Conservation (phyloP, 2,329 filamentous ascomycete genomes). For the Phialophora tarda region DNA sequence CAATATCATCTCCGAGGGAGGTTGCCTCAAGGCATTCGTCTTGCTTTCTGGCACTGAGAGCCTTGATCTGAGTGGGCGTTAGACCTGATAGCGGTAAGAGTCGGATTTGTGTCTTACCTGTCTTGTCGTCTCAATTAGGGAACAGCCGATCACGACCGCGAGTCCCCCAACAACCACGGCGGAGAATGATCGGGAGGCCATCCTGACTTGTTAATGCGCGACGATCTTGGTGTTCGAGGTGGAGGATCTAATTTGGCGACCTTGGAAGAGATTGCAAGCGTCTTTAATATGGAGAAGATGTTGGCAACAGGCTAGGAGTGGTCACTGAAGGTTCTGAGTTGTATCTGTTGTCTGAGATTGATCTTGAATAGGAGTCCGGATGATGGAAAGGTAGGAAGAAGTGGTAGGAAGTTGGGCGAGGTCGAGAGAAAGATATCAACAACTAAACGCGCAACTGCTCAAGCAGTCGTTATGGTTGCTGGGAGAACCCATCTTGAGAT, state of each 20-base stretch:
- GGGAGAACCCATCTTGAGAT: neutral
- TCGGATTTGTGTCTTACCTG: neutral
- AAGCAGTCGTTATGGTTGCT: neutral
- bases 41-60: neutral
- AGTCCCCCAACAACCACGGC: neutral
- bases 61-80: neutral
- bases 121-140: neutral
- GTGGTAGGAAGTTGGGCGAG: neutral
- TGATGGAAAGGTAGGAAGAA: neutral
- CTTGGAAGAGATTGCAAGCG: neutral
- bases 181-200: neutral
- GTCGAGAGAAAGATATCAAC: neutral
- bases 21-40: neutral
- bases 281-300: neutral
- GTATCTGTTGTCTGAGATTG: neutral
- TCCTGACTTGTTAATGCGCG: neutral
- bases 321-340: neutral
- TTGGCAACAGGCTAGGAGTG: neutral
- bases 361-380: neutral
- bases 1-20: no score
- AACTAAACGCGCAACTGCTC: neutral
- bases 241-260: neutral
- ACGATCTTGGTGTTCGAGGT: neutral
- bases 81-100: neutral
- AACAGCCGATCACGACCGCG: neutral